phyloP scores from a whole-genome alignment of 2,329 filamentous ascomycete species.

The Colletotrichum filicis region DNA sequence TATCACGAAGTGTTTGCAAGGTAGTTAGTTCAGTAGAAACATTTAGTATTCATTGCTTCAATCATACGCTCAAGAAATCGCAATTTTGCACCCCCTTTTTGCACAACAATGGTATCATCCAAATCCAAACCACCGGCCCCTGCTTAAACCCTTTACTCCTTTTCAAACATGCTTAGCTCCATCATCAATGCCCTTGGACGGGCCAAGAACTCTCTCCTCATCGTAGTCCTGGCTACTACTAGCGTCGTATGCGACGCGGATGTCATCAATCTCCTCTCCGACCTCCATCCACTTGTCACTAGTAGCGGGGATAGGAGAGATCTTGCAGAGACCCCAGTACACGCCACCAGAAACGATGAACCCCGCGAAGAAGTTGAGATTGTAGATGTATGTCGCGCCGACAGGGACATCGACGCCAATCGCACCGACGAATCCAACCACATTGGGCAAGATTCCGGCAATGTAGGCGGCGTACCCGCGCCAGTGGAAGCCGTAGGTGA shows the following conservation, averaged over 20 bases:
- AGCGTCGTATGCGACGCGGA: constrained; percentile 58
- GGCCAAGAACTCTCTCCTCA: constrained; percentile 42
- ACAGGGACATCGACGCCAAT: constrained; percentile 77
- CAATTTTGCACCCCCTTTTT: not conserved
- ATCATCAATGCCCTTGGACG: constrained; percentile 3
- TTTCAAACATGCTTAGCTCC: constrained; percentile 10
- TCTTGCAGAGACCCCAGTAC: constrained; percentile 77
- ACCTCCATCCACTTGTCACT: constrained; percentile 84
- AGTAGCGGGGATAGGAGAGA: constrained; percentile 79
- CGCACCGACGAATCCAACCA: constrained; percentile 89
- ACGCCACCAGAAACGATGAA: constrained; percentile 75
- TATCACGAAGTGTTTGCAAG: not conserved
- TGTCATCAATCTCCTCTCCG: constrained; percentile 69
- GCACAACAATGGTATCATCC: constrained; percentile 26
- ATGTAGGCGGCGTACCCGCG: constrained; percentile 87
- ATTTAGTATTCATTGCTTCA: not conserved
- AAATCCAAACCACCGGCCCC: not conserved
- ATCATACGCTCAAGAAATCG: not conserved
- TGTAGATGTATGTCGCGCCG: constrained; percentile 87
- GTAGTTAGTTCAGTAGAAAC: not conserved
- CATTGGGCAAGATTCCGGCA: constrained; percentile 86
- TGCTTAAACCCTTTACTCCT: not conserved
- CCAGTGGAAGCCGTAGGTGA: constrained; percentile 80
- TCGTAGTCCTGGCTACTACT: constrained; percentile 51
- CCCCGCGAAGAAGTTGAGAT: constrained; percentile 89